Percentiles rank a stretch among this genome's conserved stretches.
Conservation (phyloP, 2,329 filamentous ascomycete genomes). For the Aspergillus niger region DNA sequence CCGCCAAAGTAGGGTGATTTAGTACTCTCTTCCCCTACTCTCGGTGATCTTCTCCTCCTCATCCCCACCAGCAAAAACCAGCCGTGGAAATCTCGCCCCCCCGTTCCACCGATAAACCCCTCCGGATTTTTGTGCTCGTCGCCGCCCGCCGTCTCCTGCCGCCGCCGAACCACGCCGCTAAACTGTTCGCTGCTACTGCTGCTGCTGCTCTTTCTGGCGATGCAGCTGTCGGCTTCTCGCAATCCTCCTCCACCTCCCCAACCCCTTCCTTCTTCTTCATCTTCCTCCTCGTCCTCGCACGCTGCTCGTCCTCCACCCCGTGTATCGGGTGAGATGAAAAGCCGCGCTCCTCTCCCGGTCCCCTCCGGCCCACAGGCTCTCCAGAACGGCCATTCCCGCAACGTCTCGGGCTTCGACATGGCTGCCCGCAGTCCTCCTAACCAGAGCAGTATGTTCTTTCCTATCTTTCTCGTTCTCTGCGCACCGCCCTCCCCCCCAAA, state of each 20-base stretch:
- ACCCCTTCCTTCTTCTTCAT: constrained; percentile 21
- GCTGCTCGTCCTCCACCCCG: constrained; percentile 30
- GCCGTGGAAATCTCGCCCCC: constrained; percentile 14
- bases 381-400: constrained; percentile 47
- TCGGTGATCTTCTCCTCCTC: constrained; percentile 4
- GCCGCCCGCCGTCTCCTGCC: background rate
- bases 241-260: constrained; percentile 21
- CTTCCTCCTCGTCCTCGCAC: constrained; percentile 24
- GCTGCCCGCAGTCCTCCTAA: constrained; percentile 50
- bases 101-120: constrained; percentile 24
- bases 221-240: constrained; percentile 28
- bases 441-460: constrained; percentile 42
- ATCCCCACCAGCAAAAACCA: constrained; percentile 9
- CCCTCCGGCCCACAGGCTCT: constrained; percentile 34
- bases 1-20: background rate
- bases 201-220: constrained; percentile 15
- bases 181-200: constrained; percentile 1
- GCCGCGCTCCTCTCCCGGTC: constrained; percentile 42
- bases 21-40: background rate
- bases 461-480: background rate
- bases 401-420: constrained; percentile 47
- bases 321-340: constrained; percentile 43
- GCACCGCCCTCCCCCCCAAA: too few relatives aligned
- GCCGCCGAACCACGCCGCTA: background rate
- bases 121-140: constrained; percentile 23